These are phyloP conservation scores for Mercurialis annua DNA, from an alignment of 345 rosid genomes.

Conservation along the genomic window DNA sequence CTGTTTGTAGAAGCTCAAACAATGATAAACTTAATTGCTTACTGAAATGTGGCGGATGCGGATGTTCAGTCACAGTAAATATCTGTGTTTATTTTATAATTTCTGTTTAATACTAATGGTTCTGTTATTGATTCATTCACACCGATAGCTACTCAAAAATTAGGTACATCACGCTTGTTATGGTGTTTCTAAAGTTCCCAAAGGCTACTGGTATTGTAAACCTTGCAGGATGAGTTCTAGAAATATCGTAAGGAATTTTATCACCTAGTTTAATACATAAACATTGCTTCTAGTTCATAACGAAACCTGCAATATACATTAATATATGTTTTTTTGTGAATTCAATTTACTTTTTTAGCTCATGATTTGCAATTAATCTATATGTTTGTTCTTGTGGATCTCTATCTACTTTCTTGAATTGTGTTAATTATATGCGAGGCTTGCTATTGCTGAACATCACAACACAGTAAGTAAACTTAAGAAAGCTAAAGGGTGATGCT, in stretches of 20 bases:
- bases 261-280: not conserved
- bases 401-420: too few relatives aligned
- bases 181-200: conserved; percentile 44
- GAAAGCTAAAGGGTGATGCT: not conserved
- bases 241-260: conserved; percentile 34
- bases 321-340: too few relatives aligned
- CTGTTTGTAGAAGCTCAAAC: conserved; percentile 49
- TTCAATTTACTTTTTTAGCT: too few relatives aligned
- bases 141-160: conserved; percentile 6
- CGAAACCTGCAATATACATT: too few relatives aligned
- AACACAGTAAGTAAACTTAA: not conserved
- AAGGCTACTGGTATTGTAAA: conserved; percentile 46
- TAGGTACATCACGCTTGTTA: conserved; percentile 61
- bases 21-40: conserved; percentile 40
- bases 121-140: not conserved
- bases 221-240: conserved; percentile 41
- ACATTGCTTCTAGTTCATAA: too few relatives aligned
- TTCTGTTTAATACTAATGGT: not conserved
- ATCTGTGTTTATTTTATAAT: conserved; percentile 7
- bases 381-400: too few relatives aligned
- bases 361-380: too few relatives aligned
- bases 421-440: too few relatives aligned
- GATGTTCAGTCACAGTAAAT: conserved; percentile 38
- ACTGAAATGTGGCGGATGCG: conserved; percentile 40
- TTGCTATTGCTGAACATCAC: not conserved